phyloP scores from a whole-genome alignment of 1,284 basidiomycete genomes.

The Ustilago shanxiensis region DNA sequence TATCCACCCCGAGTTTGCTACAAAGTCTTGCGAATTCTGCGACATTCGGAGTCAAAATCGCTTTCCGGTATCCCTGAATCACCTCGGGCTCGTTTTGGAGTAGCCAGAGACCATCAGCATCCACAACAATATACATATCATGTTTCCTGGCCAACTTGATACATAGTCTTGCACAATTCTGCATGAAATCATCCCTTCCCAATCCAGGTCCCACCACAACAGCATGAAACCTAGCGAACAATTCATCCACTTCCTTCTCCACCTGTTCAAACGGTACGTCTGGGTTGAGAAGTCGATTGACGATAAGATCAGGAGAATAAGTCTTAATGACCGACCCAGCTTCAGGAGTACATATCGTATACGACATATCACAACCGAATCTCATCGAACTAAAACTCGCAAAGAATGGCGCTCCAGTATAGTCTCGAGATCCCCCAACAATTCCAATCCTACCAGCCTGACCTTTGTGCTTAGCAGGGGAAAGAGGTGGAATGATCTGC shows the following conservation, averaged over 20 bases:
- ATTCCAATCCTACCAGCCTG: constrained; percentile 96
- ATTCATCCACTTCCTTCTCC: constrained; percentile 75
- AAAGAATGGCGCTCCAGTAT: constrained; percentile 94
- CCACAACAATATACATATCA: constrained; percentile 89
- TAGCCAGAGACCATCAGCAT: constrained; percentile 89
- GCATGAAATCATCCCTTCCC: constrained; percentile 86
- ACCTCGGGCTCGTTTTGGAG: constrained; percentile 81
- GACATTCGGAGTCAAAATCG: constrained; percentile 91
- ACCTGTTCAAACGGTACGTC: constrained; percentile 68
- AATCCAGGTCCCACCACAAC: constrained; percentile 89
- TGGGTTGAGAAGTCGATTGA: constrained; percentile 84
- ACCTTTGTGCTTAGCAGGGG: constrained; percentile 89
- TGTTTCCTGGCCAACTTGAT: constrained; percentile 73
- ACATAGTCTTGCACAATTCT: constrained; percentile 75
- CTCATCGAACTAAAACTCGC: constrained; percentile 60
- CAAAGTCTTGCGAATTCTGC: constrained; percentile 90
- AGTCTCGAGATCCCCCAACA: constrained; percentile 91
- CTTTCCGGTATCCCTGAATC: constrained; percentile 83
- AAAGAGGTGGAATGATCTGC: constrained; percentile 84
- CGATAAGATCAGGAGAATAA: constrained; percentile 92
- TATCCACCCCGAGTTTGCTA: constrained; percentile 76
- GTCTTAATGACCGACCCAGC: constrained; percentile 93
- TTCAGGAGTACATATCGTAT: constrained; percentile 91
- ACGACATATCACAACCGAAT: constrained; percentile 87
- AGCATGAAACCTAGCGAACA: constrained; percentile 88